phyloP scores from a whole-genome alignment of 2,329 filamentous ascomycete species.

The Paecilomyces sp. region DNA sequence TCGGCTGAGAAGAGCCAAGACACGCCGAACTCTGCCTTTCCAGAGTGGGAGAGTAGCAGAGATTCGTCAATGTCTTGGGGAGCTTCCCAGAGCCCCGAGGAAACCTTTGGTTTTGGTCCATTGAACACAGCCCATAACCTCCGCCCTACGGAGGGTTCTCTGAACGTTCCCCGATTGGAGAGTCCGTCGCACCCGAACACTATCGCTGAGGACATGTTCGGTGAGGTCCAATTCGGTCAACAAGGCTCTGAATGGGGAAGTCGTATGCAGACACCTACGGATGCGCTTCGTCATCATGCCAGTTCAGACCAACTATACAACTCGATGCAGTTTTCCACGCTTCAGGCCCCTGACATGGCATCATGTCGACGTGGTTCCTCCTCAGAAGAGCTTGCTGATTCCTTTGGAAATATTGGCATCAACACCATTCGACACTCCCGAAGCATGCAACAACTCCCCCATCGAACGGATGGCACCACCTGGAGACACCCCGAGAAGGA shows the following conservation, averaged over 20 bases:
- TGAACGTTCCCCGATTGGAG: conserved; percentile 14
- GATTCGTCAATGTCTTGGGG: conserved; percentile 22
- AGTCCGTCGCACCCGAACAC: conserved; percentile 7
- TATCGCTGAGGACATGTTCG: conserved; percentile 7
- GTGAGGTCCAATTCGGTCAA: conserved; percentile 1
- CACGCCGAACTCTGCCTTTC: conserved; percentile 15
- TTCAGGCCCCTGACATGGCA: conserved; percentile 23
- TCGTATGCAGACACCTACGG: conserved; percentile 12
- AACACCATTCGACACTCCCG: conserved; percentile 16
- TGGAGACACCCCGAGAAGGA: conserved; percentile 34
- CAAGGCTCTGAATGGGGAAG: conserved; percentile 19
- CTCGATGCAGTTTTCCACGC: conserved; percentile 22
- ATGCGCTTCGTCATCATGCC: conserved; percentile 13
- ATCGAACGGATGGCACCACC: conserved; percentile 16
- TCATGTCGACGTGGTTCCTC: conserved; percentile 23
- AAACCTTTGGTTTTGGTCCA: conserved; percentile 14
- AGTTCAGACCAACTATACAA: conserved; percentile 22
- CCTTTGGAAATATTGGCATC: conserved; percentile 29
- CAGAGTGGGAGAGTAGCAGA: conserved; percentile 21
- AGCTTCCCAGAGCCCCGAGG: conserved; percentile 16
- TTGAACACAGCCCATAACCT: conserved; percentile 13
- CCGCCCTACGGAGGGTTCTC: conserved; percentile 13
- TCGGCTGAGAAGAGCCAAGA: conserved; percentile 9
- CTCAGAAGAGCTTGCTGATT: conserved; percentile 26
- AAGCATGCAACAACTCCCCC: conserved; percentile 18